phyloP scores from a whole-genome alignment of 768 basidiomycete genomes.

The Leccinum rimulosum region DNA sequence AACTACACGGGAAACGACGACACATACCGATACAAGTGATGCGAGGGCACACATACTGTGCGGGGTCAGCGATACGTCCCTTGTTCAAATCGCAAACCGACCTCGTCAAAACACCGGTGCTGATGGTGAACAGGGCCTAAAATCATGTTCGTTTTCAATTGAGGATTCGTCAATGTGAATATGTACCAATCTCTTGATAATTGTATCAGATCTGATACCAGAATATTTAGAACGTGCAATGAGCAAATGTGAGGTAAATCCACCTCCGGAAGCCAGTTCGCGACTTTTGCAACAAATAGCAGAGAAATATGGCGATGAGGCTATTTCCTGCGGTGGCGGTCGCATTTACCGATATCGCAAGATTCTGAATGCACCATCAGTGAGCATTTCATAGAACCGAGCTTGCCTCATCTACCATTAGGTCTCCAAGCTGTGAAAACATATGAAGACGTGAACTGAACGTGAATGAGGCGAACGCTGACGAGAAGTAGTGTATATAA shows the following conservation, averaged over 20 bases:
- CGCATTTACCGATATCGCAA: conserved; percentile 53
- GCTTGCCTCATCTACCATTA: conserved; percentile 38
- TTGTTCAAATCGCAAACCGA: conserved; percentile 4
- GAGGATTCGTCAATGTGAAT: not conserved
- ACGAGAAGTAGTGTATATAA: not conserved
- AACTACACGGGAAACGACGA: not conserved
- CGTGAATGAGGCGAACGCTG: conserved; percentile 10
- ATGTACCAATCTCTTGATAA: conserved; percentile 45
- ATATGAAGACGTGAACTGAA: conserved; percentile 39
- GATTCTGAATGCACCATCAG: conserved; percentile 15
- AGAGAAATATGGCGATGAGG: conserved; percentile 48
- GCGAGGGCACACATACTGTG: conserved; percentile 49
- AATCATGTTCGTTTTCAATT: not conserved
- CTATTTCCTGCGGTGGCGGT: conserved; percentile 47
- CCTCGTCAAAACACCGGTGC: conserved; percentile 36
- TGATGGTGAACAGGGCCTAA: conserved; percentile 55
- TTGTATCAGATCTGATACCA: conserved; percentile 39
- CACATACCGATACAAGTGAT: conserved; percentile 48
- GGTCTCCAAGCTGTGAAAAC: conserved; percentile 39
- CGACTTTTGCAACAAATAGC: conserved; percentile 40
- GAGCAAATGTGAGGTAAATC: not conserved
- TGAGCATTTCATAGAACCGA: not conserved
- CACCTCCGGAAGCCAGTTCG: conserved; percentile 46
- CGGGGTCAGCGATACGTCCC: conserved; percentile 4
- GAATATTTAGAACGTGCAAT: not conserved